Evolutionary conservation across 495 filamentous ascomycete species (phyloP).

Genomic region (Talaromyces adpressus): DNA sequence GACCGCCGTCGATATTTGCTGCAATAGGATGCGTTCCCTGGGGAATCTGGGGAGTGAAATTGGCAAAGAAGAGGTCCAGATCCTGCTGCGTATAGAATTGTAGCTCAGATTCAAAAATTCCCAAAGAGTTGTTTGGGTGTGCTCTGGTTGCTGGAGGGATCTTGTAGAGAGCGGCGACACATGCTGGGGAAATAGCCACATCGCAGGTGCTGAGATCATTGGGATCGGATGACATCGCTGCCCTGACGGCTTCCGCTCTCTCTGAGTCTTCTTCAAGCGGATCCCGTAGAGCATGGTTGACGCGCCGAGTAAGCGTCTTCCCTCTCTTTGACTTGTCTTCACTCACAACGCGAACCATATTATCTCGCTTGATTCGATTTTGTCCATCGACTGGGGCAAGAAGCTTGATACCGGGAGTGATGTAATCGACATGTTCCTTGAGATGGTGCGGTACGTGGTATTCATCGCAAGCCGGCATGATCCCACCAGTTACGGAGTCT

Average conservation of each 20-base stretch:
- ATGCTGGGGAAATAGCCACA: slow-evolving; percentile 33
- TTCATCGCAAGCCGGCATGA: slow-evolving; percentile 32
- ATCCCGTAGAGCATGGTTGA: not conserved
- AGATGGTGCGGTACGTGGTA: slow-evolving; percentile 40
- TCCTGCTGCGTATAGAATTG: slow-evolving; percentile 47
- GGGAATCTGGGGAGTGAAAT: slow-evolving; percentile 33
- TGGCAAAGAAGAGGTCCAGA: slow-evolving; percentile 49
- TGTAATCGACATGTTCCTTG: slow-evolving; percentile 40
- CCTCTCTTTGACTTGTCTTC: not conserved
- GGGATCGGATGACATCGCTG: not conserved
- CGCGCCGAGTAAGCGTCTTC: not conserved
- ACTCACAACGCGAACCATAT: not conserved
- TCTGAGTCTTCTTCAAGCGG: not conserved
- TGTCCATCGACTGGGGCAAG: not conserved
- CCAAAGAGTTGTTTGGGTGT: slow-evolving; percentile 39
- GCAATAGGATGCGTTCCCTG: slow-evolving; percentile 36
- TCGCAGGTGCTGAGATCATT: slow-evolving; percentile 16
- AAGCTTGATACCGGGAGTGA: slow-evolving; percentile 28
- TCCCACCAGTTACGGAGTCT: slow-evolving; percentile 27
- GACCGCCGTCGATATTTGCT: slow-evolving; percentile 33
- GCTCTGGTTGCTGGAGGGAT: slow-evolving; percentile 32
- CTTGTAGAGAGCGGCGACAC: slow-evolving; percentile 45
- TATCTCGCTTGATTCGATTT: not conserved
- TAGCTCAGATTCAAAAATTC: slow-evolving; percentile 41
- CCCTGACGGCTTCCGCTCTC: not conserved